Base-by-base conservation (phyloP, 1,284 basidiomycete species). In the Testicularia cyperi region DNA sequence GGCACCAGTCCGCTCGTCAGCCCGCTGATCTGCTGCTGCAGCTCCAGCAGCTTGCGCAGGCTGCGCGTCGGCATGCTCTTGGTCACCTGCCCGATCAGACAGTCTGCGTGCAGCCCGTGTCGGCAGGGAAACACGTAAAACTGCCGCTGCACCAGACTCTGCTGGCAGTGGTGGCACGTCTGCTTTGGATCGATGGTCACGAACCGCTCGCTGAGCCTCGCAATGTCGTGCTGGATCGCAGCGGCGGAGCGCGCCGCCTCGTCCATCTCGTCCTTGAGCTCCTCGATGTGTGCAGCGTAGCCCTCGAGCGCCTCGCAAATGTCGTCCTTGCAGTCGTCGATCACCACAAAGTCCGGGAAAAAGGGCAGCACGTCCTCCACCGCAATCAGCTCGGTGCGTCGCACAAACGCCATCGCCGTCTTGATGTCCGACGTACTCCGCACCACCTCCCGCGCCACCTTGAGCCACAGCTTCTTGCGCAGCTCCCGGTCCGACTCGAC, bases 71-170 rank as follows among this genome's bases (percentile, higher is more conserved):
- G 62, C 34, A 75, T 65, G 28, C 58, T 62, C 44, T 54, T 58
- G 19, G 72, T 74, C 42, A 71, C 72, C 33, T 73, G 56, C 4
- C 65, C 53, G 18, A 77, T 71, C 29, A 78, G 48, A 35, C 76
- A 77, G 44, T 77, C 77, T 4, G 70, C 75, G 37, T 77, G 76
- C 57, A 76, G 95, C 9, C 86, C 85, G 74, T 96, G 92, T 68
- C 92, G 88, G 78, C 95, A 98, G 9, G 92, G 92, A 80, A 99
- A 99, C 35, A 95, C 89, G 78, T 98, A 99, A 77, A 97, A 97
- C 74, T 95, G 92, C 47, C 95, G 81, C 21, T 85, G 86, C 37
- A 95, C 79, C 41, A 98, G 80, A 27, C 84, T 80, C 52, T 84
- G 81, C 12, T 82, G 82, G 78, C 95, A 98, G 29, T 83, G 81